phyloP scores from a whole-genome alignment of 768 basidiomycete species.

The Leccinum uliginosum region DNA sequence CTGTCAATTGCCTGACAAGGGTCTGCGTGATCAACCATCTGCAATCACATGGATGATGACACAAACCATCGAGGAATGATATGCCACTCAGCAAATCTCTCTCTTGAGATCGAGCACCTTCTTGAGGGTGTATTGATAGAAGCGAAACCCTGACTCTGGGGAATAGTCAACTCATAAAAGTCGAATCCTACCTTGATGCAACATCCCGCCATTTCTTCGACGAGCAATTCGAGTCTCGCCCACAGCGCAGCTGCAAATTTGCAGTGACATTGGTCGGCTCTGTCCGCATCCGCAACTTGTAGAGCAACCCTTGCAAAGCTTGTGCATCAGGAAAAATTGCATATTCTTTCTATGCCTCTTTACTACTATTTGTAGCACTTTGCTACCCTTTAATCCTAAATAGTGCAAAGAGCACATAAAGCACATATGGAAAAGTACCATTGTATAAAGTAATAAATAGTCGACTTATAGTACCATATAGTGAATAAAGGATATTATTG shows the following conservation, averaged over 20 bases:
- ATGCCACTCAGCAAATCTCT: conserved; percentile 73
- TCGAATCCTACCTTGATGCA: conserved; percentile 70
- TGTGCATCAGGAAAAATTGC: too few species aligned
- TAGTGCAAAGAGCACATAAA: too few species aligned
- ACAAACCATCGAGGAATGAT: conserved; percentile 75
- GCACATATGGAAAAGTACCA: too few species aligned
- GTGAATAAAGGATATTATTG: too few species aligned
- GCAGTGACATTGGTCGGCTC: conserved; percentile 88
- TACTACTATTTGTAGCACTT: too few species aligned
- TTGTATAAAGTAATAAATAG: too few species aligned
- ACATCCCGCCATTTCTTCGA: conserved; percentile 78
- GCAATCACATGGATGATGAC: not conserved
- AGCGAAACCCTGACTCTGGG: not conserved
- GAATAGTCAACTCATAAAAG: not conserved
- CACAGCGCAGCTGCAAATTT: conserved; percentile 63
- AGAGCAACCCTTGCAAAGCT: conserved; percentile 43
- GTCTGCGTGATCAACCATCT: conserved; percentile 1
- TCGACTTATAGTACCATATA: too few species aligned
- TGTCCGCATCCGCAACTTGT: conserved; percentile 82
- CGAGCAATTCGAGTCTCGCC: conserved; percentile 66
- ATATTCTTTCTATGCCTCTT: too few species aligned
- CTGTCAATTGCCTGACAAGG: conserved; percentile 79
- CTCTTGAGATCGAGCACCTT: conserved; percentile 89
- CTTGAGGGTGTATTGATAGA: conserved; percentile 74
- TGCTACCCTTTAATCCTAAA: too few species aligned